Evolutionary conservation across 2,329 filamentous ascomycete genomes (phyloP).

Genomic region (Bimuria novae-zelandiae): DNA sequence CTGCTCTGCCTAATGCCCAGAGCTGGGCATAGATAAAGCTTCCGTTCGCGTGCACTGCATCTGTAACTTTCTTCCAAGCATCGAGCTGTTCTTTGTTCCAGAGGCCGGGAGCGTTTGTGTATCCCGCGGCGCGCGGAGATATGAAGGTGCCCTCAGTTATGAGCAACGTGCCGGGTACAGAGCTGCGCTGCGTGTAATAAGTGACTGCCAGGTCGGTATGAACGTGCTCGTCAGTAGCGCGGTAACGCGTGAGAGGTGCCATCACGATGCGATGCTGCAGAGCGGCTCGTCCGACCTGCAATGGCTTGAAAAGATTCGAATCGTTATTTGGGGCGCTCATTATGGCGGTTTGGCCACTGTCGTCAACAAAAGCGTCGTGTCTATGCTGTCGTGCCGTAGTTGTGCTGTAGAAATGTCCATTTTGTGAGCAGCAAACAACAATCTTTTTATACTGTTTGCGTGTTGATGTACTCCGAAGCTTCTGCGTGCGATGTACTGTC

Average conservation of each 20-base stretch:
- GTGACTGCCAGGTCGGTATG: slow-evolving; percentile 38
- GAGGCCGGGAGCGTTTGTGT: slow-evolving; percentile 60
- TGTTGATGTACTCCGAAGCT: too few relatives aligned
- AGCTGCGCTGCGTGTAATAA: slow-evolving; percentile 59
- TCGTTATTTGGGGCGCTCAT: too few relatives aligned
- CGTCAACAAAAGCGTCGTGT: too few relatives aligned
- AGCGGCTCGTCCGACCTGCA: slow-evolving; percentile 32
- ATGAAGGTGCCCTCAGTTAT: slow-evolving; percentile 62
- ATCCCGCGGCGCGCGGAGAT: slow-evolving; percentile 51
- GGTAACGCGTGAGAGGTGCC: slow-evolving; percentile 45
- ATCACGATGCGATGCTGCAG: slow-evolving; percentile 41
- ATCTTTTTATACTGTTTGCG: too few relatives aligned
- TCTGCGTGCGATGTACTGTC: too few relatives aligned
- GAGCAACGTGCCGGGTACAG: slow-evolving; percentile 58
- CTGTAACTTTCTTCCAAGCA: slow-evolving; percentile 62
- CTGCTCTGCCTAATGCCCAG: slow-evolving; percentile 62
- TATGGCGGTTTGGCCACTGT: too few relatives aligned
- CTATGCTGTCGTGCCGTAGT: too few relatives aligned
- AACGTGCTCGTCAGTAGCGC: slow-evolving; percentile 48
- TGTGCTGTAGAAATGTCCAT: too few relatives aligned
- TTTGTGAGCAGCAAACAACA: too few relatives aligned
- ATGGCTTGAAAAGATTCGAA: slow-evolving; percentile 40
- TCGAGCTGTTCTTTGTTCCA: slow-evolving; percentile 51
- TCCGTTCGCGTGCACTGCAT: slow-evolving; percentile 63
- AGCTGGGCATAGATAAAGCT: slow-evolving; percentile 64